Conservation (phyloP, 1,139 yeast genomes). For the Saccharomyces hybrid region DNA sequence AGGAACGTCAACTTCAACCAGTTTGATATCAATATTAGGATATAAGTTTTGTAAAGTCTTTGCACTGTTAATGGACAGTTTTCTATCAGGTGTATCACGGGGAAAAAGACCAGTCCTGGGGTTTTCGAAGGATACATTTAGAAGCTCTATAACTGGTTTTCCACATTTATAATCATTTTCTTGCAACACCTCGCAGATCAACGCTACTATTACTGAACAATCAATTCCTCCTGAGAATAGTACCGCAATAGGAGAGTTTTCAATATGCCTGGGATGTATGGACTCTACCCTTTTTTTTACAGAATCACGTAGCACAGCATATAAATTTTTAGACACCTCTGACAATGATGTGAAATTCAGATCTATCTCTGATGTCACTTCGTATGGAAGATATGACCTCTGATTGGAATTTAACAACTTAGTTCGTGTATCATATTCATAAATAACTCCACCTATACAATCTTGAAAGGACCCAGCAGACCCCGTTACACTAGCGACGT, state of each 20-base stretch:
- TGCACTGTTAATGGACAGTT: conserved; percentile 60
- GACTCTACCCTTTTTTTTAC: conserved; percentile 46
- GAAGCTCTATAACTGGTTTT: conserved; percentile 47
- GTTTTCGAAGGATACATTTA: conserved; percentile 92
- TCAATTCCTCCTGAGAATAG: conserved; percentile 93
- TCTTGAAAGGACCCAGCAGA: conserved; percentile 36
- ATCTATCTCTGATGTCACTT: conserved; percentile 17
- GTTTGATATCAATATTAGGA: conserved; percentile 36
- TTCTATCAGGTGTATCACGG: conserved; percentile 71
- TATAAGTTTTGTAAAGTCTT: conserved; percentile 38
- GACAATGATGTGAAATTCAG: conserved; percentile 9
- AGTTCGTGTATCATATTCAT: conserved; percentile 34
- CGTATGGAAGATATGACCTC: conserved; percentile 11
- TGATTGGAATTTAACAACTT: conserved; percentile 12
- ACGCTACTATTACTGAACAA: conserved; percentile 67
- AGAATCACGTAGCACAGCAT: conserved; percentile 33
- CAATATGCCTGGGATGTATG: conserved; percentile 47
- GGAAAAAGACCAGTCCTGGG: conserved; percentile 66
- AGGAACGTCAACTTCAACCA: conserved; percentile 63
- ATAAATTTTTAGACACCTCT: conserved; percentile 21
- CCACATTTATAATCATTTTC: conserved; percentile 2
- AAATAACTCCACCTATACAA: conserved; percentile 45
- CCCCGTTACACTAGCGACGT: conserved; percentile 38
- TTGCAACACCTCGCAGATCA: conserved; percentile 25
- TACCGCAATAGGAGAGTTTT: conserved; percentile 43